A percentile compares a stretch with the other conserved stretches of the same genome.
phyloP scores from a whole-genome alignment of 768 basidiomycete genomes.

The Sistotremastrum suecicum region DNA sequence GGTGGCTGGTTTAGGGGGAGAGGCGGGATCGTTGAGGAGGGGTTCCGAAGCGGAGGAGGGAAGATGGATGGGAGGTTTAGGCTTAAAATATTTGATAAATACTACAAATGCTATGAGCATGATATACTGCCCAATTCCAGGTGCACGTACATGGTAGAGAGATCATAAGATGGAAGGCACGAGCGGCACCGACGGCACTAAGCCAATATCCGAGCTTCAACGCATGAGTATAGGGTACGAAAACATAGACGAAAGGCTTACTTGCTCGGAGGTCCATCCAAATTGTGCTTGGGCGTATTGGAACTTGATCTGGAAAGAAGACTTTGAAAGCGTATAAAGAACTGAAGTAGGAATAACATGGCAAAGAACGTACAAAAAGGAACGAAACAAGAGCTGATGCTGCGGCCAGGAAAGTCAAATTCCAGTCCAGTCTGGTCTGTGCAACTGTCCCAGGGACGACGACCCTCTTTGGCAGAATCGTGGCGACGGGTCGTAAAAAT shows the following conservation, averaged over 20 bases:
- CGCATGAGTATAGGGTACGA: constrained; percentile 1
- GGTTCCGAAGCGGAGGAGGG: constrained; percentile 13
- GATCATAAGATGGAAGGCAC: constrained; percentile 40
- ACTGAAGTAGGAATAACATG: neutral
- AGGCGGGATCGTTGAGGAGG: constrained; percentile 7
- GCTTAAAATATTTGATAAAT: constrained; percentile 38
- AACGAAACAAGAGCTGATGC: constrained; percentile 33
- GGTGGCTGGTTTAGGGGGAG: constrained; percentile 2
- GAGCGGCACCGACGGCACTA: constrained; percentile 34
- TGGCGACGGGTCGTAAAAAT: constrained; percentile 59
- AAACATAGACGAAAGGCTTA: constrained; percentile 16
- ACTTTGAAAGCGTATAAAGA: constrained; percentile 22
- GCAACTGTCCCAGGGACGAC: constrained; percentile 8
- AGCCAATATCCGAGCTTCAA: constrained; percentile 61
- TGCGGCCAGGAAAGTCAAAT: constrained; percentile 38
- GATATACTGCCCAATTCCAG: too few relatives aligned
- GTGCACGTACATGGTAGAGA: constrained; percentile 43
- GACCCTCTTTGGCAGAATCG: constrained; percentile 36
- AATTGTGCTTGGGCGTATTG: constrained; percentile 52
- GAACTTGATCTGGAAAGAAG: constrained; percentile 40
- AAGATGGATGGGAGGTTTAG: constrained; percentile 17
- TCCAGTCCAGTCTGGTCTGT: constrained; percentile 46
- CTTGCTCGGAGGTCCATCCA: constrained; percentile 53
- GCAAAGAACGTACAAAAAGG: constrained; percentile 27
- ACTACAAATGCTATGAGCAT: constrained; percentile 19